Evolutionary conservation across 768 basidiomycete species (phyloP), one percentile per base, ranked within the genome.

Genomic region (Hirschioporus abietinus): DNA sequence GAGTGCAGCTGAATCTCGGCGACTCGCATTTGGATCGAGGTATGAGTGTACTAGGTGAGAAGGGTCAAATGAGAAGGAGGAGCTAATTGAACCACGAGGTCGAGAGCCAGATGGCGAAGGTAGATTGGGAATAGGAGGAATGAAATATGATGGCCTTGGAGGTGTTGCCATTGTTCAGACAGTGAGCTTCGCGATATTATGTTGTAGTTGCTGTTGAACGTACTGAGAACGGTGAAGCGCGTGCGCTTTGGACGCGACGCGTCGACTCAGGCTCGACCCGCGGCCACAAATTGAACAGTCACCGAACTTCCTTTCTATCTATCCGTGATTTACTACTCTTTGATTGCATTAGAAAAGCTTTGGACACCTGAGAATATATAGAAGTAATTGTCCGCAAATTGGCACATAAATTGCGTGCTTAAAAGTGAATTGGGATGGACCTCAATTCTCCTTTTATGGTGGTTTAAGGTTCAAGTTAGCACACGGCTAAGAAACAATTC

Each of bases 31-130:
- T 1, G 84, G 83, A 66, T 87, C 89, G 63, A 85, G 78, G 72
- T 88, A 87, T 0, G 91, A 88, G 72, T 89, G 86, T 27, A 92
- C 83, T 27, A 93, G 82, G 12, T 86, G 86, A 71, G 90, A 88
- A 24, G 92, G 92, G 30, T 88, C 90, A 71, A 93, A 91, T 0
- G 93, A 93, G 77, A 94, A 93, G 1, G 91, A 90, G 1, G 89
- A 88, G 71, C 88, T 88, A 57, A 93, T 84, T 6, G 92, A 93
- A 62, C 82, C 82, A 65, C 91, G 83, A 66, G 83, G 82, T 66
- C 89, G 84, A 24, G 76, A 86, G 15, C 79, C 75, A n/a, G 82
- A 80, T 1, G 87, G 81, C 1, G 87, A 87, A 17, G 83, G 81
- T 23, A 87, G 71, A 58, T 79, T 82, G 10, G 86, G 84, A 58